Evolutionary conservation across 306 rosid species (phyloP).

Genomic region (Prunus persica): Prunus_persica_NCBIv2 NC_034016.1:16181001-16181500

Average conservation of each 20-base stretch:
- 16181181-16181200: neutral
- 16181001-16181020: neutral
- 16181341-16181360: slow-evolving; percentile 3
- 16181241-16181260: neutral
- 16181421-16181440: slow-evolving; percentile 86
- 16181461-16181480: slow-evolving; percentile 84
- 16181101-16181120: neutral
- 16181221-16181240: neutral
- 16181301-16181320: neutral
- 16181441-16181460: slow-evolving; percentile 75
- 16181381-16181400: slow-evolving; percentile 68
- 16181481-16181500: slow-evolving; percentile 13
- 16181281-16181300: neutral
- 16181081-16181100: neutral
- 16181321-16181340: neutral
- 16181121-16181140: neutral
- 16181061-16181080: neutral
- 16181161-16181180: neutral
- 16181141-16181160: neutral
- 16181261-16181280: neutral
- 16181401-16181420: slow-evolving; percentile 76
- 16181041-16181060: neutral
- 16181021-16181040: neutral
- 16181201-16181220: neutral
- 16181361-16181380: neutral